Percentiles rank a stretch among this genome's conserved stretches.
Evolutionary conservation across 345 rosid species (phyloP).

Genomic region (Geranium brycei): DNA sequence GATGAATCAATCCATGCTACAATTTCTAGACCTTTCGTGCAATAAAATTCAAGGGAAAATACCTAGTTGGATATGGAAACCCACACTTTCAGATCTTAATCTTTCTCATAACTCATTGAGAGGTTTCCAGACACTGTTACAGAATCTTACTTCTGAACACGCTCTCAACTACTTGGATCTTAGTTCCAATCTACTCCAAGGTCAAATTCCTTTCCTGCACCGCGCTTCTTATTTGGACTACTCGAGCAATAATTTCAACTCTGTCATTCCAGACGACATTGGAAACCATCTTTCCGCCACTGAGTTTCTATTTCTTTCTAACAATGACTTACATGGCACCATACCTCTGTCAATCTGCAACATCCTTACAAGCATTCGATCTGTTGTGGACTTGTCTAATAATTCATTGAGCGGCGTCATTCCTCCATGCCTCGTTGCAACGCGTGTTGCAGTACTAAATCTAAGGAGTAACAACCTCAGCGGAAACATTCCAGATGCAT

Average conservation of each 20-base stretch:
- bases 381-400: constrained; percentile 3
- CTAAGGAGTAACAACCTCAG: not conserved
- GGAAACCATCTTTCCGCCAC: rapidly evolving
- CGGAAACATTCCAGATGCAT: constrained; percentile 10
- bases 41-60: not conserved
- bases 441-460: constrained; percentile 1
- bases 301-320: constrained; percentile 2
- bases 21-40: constrained; percentile 1
- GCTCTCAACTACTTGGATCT: not conserved
- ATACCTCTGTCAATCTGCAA: constrained; percentile 8
- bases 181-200: not conserved
- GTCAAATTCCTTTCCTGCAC: not conserved
- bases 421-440: constrained; percentile 6
- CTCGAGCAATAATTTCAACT: constrained; percentile 6
- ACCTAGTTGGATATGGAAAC: constrained; percentile 10
- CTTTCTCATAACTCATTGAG: constrained; percentile 7
- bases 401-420: constrained; percentile 1
- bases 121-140: not conserved
- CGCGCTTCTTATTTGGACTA: not conserved
- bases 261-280: not conserved
- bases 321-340: not conserved
- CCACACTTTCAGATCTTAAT: constrained; percentile 5
- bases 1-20: not conserved
- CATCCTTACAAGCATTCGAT: not conserved
- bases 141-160: not conserved